These are phyloP conservation scores for Eremothecium gossypii DNA, from an alignment of 1,139 yeast species.

Conservation along the genomic window DNA sequence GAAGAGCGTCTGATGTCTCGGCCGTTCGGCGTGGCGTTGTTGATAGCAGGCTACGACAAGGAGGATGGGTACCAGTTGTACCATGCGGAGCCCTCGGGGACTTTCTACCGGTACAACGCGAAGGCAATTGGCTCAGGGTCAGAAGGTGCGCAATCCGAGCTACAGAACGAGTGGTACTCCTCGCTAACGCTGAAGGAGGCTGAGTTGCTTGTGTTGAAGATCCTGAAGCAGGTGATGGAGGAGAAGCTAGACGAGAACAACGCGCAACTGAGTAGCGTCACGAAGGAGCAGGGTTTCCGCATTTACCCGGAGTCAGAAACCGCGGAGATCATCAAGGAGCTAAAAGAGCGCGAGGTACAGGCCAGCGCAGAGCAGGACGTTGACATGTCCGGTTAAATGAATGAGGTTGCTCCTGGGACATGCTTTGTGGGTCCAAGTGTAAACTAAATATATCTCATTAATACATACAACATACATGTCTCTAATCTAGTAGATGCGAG, in stretches of 20 bases:
- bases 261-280: constrained; percentile 91
- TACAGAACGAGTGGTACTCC: constrained; percentile 93
- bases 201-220: constrained; percentile 79
- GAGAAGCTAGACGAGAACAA: constrained; percentile 93
- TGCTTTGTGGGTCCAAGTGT: background rate
- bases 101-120: constrained; percentile 94
- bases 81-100: constrained; percentile 99
- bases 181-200: constrained; percentile 92
- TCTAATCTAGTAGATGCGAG: constrained; percentile 31
- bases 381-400: constrained; percentile 20
- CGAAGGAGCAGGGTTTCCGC: constrained; percentile 77
- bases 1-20: constrained; percentile 96
- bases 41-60: constrained; percentile 88
- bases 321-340: constrained; percentile 64
- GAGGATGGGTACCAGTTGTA: constrained; percentile 93
- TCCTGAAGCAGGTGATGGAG: constrained; percentile 97
- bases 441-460: background rate
- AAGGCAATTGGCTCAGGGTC: constrained; percentile 98
- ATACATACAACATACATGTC: constrained; percentile 5
- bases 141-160: constrained; percentile 97
- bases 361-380: constrained; percentile 30
- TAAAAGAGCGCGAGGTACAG: constrained; percentile 63
- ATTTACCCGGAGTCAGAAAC: constrained; percentile 80
- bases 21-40: constrained; percentile 96
- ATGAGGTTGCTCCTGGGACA: background rate